phyloP scores from a whole-genome alignment of 345 rosid species.

The Eucalyptus erythrocorys region DNA sequence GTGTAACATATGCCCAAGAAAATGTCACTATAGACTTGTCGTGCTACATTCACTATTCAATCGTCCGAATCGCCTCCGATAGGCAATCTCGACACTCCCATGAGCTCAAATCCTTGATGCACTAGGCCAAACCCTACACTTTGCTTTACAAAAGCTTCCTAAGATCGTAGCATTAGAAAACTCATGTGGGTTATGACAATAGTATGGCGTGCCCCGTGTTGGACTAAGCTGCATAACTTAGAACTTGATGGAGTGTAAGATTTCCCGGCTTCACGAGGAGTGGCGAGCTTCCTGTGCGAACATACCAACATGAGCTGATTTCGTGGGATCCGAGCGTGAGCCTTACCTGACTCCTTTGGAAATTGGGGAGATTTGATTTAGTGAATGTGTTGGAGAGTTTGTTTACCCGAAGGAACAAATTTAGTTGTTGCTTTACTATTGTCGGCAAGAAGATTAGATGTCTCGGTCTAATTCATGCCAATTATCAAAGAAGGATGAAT shows the following conservation, averaged over 20 bases:
- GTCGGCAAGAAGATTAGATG: neutral
- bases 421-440: neutral
- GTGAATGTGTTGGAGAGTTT: neutral
- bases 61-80: constrained; percentile 49
- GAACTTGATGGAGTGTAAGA: neutral
- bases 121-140: constrained; percentile 78
- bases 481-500: neutral
- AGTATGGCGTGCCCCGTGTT: neutral
- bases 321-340: neutral
- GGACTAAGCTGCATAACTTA: neutral
- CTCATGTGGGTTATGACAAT: neutral
- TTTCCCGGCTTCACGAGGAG: neutral
- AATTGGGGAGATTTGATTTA: neutral
- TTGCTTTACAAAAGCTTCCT: neutral
- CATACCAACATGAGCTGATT: neutral
- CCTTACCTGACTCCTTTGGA: neutral
- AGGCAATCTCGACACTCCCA: constrained; percentile 71
- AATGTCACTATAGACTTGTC: constrained; percentile 61
- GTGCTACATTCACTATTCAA: constrained; percentile 58
- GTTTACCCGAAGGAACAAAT: neutral
- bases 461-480: neutral
- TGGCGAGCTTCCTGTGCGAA: neutral
- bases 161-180: no score
- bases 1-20: constrained; percentile 74
- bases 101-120: constrained; percentile 53